Conservation (phyloP, 257 asterid species). For the Penstemon newberryi region DNA sequence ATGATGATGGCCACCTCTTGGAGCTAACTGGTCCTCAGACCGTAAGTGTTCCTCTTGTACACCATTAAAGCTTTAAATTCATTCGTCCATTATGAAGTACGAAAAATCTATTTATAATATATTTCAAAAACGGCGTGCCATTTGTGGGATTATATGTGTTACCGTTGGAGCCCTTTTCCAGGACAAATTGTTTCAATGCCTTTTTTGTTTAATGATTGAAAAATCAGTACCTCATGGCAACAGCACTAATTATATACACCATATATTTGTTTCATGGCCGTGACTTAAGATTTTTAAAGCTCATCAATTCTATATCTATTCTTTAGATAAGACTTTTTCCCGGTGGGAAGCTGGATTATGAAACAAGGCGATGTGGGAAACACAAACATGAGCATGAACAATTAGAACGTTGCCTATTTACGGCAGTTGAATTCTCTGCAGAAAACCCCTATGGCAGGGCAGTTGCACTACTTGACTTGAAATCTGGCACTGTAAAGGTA, state of each 20-base stretch:
- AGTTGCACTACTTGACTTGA: constrained; percentile 68
- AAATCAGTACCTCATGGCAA: constrained; percentile 1
- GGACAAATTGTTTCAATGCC: not conserved
- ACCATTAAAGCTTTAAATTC: not conserved
- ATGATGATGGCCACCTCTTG: constrained; percentile 62
- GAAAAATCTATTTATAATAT: not conserved
- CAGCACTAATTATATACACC: no score
- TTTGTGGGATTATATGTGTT: not conserved
- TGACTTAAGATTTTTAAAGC: not conserved
- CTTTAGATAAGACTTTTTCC: constrained; percentile 71
- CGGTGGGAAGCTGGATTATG: constrained; percentile 86
- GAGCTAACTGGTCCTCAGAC: constrained; percentile 69
- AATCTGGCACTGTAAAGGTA: constrained; percentile 65
- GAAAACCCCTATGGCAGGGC: constrained; percentile 82
- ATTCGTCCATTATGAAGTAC: not conserved
- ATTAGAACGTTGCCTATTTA: constrained; percentile 53
- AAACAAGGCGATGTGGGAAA: constrained; percentile 55
- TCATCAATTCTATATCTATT: constrained; percentile 19
- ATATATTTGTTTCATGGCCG: not conserved
- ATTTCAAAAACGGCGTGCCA: not conserved
- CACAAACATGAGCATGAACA: constrained; percentile 41
- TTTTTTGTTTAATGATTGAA: not conserved
- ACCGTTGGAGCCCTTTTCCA: not conserved
- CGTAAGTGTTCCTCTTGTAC: constrained; percentile 48
- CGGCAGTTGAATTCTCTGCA: constrained; percentile 76